phyloP scores from a whole-genome alignment of 176 grass and related monocot species.

The Cymbopogon citratus region DNA sequence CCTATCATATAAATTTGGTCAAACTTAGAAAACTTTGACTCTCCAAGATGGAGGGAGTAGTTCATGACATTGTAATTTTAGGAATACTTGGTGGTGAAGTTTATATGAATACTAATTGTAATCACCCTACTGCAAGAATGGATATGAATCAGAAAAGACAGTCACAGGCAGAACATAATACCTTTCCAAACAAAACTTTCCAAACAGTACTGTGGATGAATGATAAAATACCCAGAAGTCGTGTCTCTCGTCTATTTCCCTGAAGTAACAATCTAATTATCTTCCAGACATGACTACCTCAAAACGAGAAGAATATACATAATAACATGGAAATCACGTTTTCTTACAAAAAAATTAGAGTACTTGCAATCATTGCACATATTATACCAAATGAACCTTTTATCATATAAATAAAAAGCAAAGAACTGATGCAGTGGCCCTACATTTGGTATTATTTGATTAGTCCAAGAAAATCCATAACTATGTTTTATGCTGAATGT shows the following conservation, averaged over 20 bases:
- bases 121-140: constrained; percentile 10
- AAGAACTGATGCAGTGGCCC: neutral
- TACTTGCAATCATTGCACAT: neutral
- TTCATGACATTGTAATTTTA: neutral
- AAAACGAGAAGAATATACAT: neutral
- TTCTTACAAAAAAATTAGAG: constrained; percentile 6
- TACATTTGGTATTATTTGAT: neutral
- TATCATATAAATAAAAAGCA: neutral
- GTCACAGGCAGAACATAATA: constrained; percentile 29
- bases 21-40: no score
- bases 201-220: constrained; percentile 98
- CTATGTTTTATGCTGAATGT: neutral
- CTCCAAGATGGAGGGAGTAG: no score
- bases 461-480: neutral
- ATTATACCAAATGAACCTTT: constrained; percentile 52
- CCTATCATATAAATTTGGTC: no score
- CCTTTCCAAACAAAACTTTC: constrained; percentile 99
- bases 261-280: constrained; percentile 35
- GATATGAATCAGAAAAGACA: constrained; percentile 20
- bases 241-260: constrained; percentile 95
- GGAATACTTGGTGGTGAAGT: neutral
- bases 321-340: neutral
- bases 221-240: constrained; percentile 77
- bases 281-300: neutral
- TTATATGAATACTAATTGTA: neutral